Conservation (phyloP, 768 basidiomycete species). For the Daedaleopsis nitida region DNA sequence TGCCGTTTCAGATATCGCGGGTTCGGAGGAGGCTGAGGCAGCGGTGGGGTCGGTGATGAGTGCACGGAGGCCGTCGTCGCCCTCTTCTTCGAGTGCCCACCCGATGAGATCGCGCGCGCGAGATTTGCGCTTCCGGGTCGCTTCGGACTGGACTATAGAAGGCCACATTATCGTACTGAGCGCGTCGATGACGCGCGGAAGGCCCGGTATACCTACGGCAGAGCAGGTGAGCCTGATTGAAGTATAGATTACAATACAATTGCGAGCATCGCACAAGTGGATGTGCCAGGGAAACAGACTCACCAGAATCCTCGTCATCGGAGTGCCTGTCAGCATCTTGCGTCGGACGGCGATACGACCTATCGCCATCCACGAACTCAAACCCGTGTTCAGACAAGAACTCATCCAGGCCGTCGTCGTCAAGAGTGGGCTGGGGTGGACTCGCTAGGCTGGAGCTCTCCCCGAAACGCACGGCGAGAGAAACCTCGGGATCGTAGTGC, state of each 20-base stretch:
- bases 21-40: constrained; percentile 23
- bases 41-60: constrained; percentile 25
- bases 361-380: constrained; percentile 69
- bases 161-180: constrained; percentile 91
- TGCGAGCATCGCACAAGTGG: neutral
- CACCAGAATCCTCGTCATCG: constrained; percentile 28
- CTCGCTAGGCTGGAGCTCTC: constrained; percentile 17
- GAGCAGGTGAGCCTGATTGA: neutral
- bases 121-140: constrained; percentile 30
- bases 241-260: too few relatives aligned
- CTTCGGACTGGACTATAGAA: constrained; percentile 56
- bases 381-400: constrained; percentile 72
- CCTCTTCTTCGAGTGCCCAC: constrained; percentile 41
- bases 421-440: constrained; percentile 29
- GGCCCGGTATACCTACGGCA: constrained; percentile 36
- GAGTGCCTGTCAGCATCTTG: constrained; percentile 20
- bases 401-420: constrained; percentile 60
- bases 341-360: constrained; percentile 22
- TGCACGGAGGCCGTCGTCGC: constrained; percentile 39
- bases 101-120: constrained; percentile 40
- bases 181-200: constrained; percentile 75
- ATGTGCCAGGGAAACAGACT: neutral
- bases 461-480: constrained; percentile 63
- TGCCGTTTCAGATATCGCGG: constrained; percentile 17
- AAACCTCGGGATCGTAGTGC: constrained; percentile 67